Percentiles rank a stretch among this genome's conserved stretches.
phyloP scores from a whole-genome alignment of 2,329 filamentous ascomycete species.

The Penicillium hordei region DNA sequence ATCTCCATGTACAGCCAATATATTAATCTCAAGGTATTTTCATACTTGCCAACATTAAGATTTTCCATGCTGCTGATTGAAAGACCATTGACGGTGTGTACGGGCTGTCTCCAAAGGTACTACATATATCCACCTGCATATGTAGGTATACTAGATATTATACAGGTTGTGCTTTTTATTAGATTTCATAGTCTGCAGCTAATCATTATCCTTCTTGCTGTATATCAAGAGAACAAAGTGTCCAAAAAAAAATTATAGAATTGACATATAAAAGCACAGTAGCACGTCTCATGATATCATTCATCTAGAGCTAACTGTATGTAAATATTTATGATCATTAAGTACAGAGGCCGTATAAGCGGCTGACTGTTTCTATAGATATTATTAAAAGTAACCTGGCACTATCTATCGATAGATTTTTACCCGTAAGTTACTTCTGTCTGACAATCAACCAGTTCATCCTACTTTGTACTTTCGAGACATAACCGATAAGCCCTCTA shows the following conservation, averaged over 20 bases:
- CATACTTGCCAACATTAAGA: not conserved
- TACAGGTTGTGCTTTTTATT: no score
- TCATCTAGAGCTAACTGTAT: not conserved
- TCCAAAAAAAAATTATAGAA: not conserved
- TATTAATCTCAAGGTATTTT: no score
- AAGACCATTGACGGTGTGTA: not conserved
- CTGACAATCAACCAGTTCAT: not conserved
- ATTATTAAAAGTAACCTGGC: not conserved
- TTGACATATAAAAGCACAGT: not conserved
- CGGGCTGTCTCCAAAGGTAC: not conserved
- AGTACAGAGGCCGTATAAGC: not conserved
- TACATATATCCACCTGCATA: not conserved
- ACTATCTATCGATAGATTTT: no score
- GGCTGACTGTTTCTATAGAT: not conserved
- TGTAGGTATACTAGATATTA: not conserved
- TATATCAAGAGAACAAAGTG: not conserved
- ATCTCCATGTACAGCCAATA: not conserved
- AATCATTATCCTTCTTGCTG: not conserved
- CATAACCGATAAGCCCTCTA: constrained; percentile 6
- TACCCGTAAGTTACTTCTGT: not conserved
- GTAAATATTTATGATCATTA: not conserved
- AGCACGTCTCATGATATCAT: not conserved
- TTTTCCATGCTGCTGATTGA: not conserved
- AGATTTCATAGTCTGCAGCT: not conserved
- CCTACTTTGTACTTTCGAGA: not conserved